Evolutionary conservation across 306 rosid species (phyloP), one percentile per base, ranked within the genome.

Genomic region (Aeschynomene evenia): DNA sequence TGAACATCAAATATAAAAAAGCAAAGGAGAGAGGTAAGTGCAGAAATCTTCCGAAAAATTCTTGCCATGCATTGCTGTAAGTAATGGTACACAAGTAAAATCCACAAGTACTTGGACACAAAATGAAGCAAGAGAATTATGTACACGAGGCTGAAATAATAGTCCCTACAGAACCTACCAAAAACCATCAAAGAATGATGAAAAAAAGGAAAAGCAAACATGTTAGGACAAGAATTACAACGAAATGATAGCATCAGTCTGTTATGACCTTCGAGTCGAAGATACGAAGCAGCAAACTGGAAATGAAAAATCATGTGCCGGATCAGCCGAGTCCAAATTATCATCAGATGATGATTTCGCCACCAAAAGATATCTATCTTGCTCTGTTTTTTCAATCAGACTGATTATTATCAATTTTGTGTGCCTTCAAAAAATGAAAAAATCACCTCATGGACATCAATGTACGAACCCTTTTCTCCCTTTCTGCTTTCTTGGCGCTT

Each of bases 401-500:
- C n/a, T n/a, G n/a, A n/a, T n/a, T n/a, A n/a, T 1, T 37, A 37
- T 23, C 23, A 26, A 2, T 28, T 0, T 21, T 6, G 14, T 29
- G 3, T 11, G 10, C 48, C 40, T n/a, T 11, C 14, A 64, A 72
- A 73, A 13, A 52, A 13, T 31, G 56, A 72, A 73, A 13, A 52
- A 13, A 18, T 86, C 82, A 93, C 61, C 98, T 90, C 96, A 94
- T 85, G 1, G 99, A 85, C 99, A 88, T 88, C 76, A 94, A 71
- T 0, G 95, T 91, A 0, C 84, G 79, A 4, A 91, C 86, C 10
- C 83, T 68, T 57, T 77, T 87, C 34, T 88, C 87, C 28, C 96
- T 84, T 73, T 90, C 99, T 0, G 89, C 96, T 56, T 71, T 90
- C 80, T 85, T 90, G 0, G 97, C 97, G 1, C 77, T 74, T 0